Evolutionary conservation across 352 stramenopile species (phyloP), one percentile per base, ranked within the genome.

Genomic region (Phytopythium delawarense): DNA sequence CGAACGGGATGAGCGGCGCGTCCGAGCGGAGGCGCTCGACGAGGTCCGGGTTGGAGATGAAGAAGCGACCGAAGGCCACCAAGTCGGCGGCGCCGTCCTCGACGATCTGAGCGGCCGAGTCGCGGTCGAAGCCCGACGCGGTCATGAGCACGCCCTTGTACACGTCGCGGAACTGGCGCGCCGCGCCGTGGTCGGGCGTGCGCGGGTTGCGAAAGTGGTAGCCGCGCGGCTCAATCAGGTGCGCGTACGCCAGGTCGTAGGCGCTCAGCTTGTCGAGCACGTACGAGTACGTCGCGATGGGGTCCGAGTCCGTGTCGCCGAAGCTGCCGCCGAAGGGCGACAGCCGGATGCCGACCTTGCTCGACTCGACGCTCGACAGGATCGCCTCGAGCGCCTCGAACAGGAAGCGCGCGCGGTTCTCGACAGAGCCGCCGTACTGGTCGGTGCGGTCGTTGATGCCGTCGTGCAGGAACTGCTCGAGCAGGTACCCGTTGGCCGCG

Each of bases 391-490:
- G 44, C 39, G 85, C 66, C 58, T 96, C 81, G 16, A 83, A 79
- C 20, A 97, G 63, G 50, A 97, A 85, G 9, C 81, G 74, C 45
- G 77, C 72, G 48, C 92, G 86, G 65, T 97, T 97, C 65, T 97
- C 87, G 34, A 90, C 65, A 42, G 70, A 89, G 46, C 89, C 91
- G 34, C 88, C 91, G 63, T 97, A 98, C 50, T 79, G 51, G 72
- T 97, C 91, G 5, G 78, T 91, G 53, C 88, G 85, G 30, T 84
- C 71, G 76, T 98, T 98, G 58, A 81, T 78, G 23, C 64, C 76
- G 55, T 81, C 75, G 61, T 94, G 78, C 13, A 98, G 65, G 66
- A 97, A 97, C 66, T 97, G 79, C 67, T 98, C 90, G 45, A 98
- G 70, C 44, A 98, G 65, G 56, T 98, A 98, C 9, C 93, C 94